phyloP scores from a whole-genome alignment of 2,329 filamentous ascomycete genomes.

The Chalaropsis ovoidea region DNA sequence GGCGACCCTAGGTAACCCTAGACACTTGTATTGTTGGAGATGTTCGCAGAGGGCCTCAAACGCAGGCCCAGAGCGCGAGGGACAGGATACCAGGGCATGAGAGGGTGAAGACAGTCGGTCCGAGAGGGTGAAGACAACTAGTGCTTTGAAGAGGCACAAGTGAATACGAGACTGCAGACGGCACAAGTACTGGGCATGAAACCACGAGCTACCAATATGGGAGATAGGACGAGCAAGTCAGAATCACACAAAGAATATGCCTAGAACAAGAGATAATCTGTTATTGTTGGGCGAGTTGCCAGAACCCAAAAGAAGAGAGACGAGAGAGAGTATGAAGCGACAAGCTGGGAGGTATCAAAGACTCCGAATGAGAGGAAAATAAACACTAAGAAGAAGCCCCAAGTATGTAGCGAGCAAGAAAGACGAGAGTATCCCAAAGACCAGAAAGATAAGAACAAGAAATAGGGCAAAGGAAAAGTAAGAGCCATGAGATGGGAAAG shows the following conservation, averaged over 20 bases:
- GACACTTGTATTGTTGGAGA: neutral
- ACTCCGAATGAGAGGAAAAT: constrained; percentile 13
- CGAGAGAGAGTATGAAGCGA: neutral
- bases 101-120: no score
- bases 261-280: neutral
- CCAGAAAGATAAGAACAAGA: constrained; percentile 7
- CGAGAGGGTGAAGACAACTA: no score
- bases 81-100: no score
- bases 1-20: neutral
- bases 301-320: neutral
- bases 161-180: no score
- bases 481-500: neutral
- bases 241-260: neutral
- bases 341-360: constrained; percentile 15
- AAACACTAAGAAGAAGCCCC: constrained; percentile 10
- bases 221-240: neutral
- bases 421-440: constrained; percentile 15
- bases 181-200: no score
- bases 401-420: neutral
- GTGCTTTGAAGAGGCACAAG: no score
- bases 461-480: constrained; percentile 2
- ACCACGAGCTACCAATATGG: no score
- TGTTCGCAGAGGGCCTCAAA: neutral
- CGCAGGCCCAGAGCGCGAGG: no score
- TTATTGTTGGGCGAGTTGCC: neutral